Base-by-base conservation (phyloP, 805 yeast genomes). In the Candida berthetii region DNA sequence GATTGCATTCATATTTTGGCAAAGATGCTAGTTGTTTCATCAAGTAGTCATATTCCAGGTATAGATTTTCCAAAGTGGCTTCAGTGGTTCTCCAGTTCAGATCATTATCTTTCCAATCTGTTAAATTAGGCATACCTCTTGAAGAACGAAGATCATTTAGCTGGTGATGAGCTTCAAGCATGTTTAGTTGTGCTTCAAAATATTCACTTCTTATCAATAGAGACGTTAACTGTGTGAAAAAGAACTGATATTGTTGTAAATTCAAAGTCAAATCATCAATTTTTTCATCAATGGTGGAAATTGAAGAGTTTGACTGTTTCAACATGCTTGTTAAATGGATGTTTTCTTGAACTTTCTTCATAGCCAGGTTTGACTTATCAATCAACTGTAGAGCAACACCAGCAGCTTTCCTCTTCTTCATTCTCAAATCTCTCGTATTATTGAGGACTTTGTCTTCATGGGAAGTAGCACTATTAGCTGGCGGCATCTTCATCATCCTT, bases 21-120 rank as follows among this genome's bases (percentile, higher is more conserved):
- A 27, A 27, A 27, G 35, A 31, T 9, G 46, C 50, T 14, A 55
- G 37, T 39, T 50, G 51, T 15, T 49, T 50, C 15, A 47, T 47
- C 15, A 71, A 42, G 41, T 64, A 67, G 15, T 58, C 54, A 42
- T 59, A 71, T 45, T 72, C 77, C 37, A 65, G 49, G 29, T 60
- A 58, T 18, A 72, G 40, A 44, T 72, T 72, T 17, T 70, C 74
- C 35, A 69, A 52, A 3, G 75, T 71, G 2, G 74, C 70, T 39
- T 68, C 71, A 0, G 69, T 63, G 4, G 74, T 68, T 55, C 65
- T 60, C 71, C 71, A 66, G 42, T 69, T 68, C 25, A 69, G 49
- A 33, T 61, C 65, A n/a, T 55, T 53, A 37, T 64, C 66, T 42
- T 48, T 58, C 52, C 55, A 48, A 19, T 50, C 48, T 20, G 47